A percentile compares a stretch with the other conserved stretches of the same genome.
Evolutionary conservation across 371 early-diverging fungal genomes (phyloP).

Genomic region (Entomophthora muscae): DNA sequence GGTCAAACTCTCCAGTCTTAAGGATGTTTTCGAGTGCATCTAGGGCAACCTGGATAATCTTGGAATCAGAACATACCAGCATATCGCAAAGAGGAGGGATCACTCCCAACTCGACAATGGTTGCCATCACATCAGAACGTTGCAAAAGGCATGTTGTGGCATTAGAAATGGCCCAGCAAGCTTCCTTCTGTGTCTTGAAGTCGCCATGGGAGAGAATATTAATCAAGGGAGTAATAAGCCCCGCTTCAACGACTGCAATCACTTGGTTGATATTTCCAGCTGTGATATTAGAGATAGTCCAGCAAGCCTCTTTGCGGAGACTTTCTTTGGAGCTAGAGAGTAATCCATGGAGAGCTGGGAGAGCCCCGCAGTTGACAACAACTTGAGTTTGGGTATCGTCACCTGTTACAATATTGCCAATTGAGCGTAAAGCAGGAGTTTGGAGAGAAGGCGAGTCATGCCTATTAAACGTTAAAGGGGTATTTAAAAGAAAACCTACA

Average conservation of each 20-base stretch:
- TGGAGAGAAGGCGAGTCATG: slow-evolving; percentile 74
- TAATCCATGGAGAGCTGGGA: slow-evolving; percentile 64
- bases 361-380: slow-evolving; percentile 77
- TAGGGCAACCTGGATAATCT: slow-evolving; percentile 86
- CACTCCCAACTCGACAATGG: slow-evolving; percentile 78
- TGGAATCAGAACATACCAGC: slow-evolving; percentile 76
- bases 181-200: slow-evolving; percentile 97
- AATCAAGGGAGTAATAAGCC: slow-evolving; percentile 83
- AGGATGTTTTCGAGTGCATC: slow-evolving; percentile 96
- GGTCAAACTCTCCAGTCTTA: slow-evolving; percentile 78
- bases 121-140: slow-evolving; percentile 76
- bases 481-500: slow-evolving; percentile 17
- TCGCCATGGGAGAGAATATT: slow-evolving; percentile 78
- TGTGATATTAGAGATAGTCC: slow-evolving; percentile 99
- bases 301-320: slow-evolving; percentile 98
- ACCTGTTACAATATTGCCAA: slow-evolving; percentile 99
- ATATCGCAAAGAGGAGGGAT: slow-evolving; percentile 92
- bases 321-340: slow-evolving; percentile 77
- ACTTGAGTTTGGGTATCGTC: slow-evolving; percentile 95
- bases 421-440: slow-evolving; percentile 94
- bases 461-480: slow-evolving; percentile 9
- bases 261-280: slow-evolving; percentile 96
- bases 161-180: slow-evolving; percentile 99
- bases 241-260: slow-evolving; percentile 85
- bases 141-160: slow-evolving; percentile 85